A percentile compares a stretch with the other conserved stretches of the same genome.
phyloP scores from a whole-genome alignment of 306 rosid genomes.

The Vachellia collinsii region DNA sequence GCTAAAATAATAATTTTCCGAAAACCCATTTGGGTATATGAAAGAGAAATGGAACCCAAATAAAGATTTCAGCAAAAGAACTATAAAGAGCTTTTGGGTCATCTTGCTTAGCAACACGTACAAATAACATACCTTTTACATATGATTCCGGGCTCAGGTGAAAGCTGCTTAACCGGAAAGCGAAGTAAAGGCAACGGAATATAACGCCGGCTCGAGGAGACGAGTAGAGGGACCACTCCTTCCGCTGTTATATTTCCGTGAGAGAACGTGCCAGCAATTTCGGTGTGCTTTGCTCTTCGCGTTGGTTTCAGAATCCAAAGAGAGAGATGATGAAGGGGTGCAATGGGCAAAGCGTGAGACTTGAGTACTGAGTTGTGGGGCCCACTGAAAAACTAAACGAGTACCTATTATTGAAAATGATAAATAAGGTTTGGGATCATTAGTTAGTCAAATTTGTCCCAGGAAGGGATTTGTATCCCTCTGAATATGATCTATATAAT shows the following conservation, averaged over 20 bases:
- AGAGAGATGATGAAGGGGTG: neutral
- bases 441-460: neutral
- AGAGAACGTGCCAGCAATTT: constrained; percentile 48
- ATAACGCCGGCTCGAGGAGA: constrained; percentile 9
- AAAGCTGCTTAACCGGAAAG: constrained; percentile 45
- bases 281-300: constrained; percentile 47
- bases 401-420: neutral
- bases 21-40: constrained; percentile 32
- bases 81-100: neutral
- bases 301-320: constrained; percentile 48
- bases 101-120: constrained; percentile 13
- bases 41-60: constrained; percentile 41
- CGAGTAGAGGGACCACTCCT: constrained; percentile 30
- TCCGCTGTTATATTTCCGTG: neutral
- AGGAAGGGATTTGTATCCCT: too few species aligned
- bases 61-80: constrained; percentile 1
- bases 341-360: neutral
- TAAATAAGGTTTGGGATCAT: neutral
- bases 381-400: constrained; percentile 34
- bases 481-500: neutral
- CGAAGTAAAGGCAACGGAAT: constrained; percentile 42
- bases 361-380: constrained; percentile 15
- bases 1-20: constrained; percentile 42
- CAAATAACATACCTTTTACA: constrained; percentile 34
- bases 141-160: constrained; percentile 1